Conservation (phyloP, 2,329 filamentous ascomycete genomes). For the Botryosphaeria dothidea region DNA sequence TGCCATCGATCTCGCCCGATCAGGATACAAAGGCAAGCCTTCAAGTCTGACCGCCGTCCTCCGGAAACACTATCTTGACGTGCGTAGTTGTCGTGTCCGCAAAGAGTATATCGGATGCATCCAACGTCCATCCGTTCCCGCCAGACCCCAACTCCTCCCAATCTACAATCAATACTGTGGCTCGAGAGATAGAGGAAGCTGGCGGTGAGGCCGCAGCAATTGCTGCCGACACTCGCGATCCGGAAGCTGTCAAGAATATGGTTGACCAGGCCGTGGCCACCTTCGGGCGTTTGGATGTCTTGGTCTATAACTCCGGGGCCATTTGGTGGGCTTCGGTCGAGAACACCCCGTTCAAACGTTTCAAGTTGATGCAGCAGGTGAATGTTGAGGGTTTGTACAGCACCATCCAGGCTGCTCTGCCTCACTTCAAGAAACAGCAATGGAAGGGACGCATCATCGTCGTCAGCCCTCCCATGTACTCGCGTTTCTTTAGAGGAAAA, state of each 20-base stretch:
- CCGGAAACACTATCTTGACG: background rate
- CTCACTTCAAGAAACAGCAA: conserved; percentile 59
- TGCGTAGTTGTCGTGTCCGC: conserved; percentile 72
- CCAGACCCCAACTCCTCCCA: conserved; percentile 73
- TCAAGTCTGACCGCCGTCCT: background rate
- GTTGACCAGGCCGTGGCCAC: conserved; percentile 58
- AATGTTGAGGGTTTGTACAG: conserved; percentile 71
- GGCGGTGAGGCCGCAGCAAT: conserved; percentile 67
- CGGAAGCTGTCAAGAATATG: conserved; percentile 61
- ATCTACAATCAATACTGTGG: conserved; percentile 80
- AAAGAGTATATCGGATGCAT: conserved; percentile 69
- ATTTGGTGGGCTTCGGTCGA: conserved; percentile 81
- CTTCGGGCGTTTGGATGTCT: conserved; percentile 68
- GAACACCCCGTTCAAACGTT: conserved; percentile 73
- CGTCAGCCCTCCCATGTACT: conserved; percentile 83
- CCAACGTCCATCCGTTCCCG: conserved; percentile 60
- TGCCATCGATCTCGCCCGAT: conserved; percentile 72
- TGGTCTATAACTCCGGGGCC: conserved; percentile 82
- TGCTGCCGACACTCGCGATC: conserved; percentile 68
- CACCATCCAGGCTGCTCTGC: conserved; percentile 67
- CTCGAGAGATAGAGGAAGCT: conserved; percentile 67
- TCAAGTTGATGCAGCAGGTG: conserved; percentile 58
- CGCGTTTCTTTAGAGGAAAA: conserved; percentile 81
- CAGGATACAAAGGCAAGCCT: conserved; percentile 67
- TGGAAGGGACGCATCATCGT: conserved; percentile 70